A percentile compares a stretch with the other conserved stretches of the same genome.
These are phyloP conservation scores for Inga leiocalycina DNA, from an alignment of 306 rosid species.

Conservation along the genomic window DNA sequence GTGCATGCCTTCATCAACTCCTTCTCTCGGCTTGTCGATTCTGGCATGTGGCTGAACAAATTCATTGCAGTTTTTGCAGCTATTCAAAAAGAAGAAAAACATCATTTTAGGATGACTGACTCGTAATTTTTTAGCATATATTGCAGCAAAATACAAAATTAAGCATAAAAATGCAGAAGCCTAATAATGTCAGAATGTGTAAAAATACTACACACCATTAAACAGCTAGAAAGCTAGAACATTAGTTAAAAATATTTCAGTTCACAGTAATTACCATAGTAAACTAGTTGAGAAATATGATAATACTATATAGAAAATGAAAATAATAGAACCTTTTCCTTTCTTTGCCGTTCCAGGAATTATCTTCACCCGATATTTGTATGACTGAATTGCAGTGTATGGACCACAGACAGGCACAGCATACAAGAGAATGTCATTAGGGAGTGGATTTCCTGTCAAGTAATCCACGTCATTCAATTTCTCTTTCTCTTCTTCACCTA, in stretches of 20 bases:
- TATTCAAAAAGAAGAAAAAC: slow-evolving; percentile 14
- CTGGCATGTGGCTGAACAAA: slow-evolving; percentile 91
- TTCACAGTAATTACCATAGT: background rate
- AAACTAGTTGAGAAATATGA: slow-evolving; percentile 17
- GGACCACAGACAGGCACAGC: slow-evolving; percentile 97
- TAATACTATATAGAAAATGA: slow-evolving; percentile 14
- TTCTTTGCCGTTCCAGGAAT: slow-evolving; percentile 86
- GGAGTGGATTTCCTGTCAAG: slow-evolving; percentile 94
- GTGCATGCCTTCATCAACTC: slow-evolving; percentile 98
- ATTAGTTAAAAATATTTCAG: background rate
- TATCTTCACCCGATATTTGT: slow-evolving; percentile 90
- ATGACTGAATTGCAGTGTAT: slow-evolving; percentile 81
- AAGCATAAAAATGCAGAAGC: slow-evolving; percentile 1
- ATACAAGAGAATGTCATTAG: slow-evolving; percentile 83
- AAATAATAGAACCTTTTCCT: slow-evolving; percentile 75
- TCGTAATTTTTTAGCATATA: slow-evolving; percentile 4
- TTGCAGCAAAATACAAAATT: slow-evolving; percentile 5
- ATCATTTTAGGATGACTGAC: slow-evolving; percentile 13
- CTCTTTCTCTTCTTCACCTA: slow-evolving; percentile 93
- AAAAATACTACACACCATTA: background rate
- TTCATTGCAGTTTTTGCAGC: slow-evolving; percentile 96
- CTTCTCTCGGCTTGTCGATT: slow-evolving; percentile 81
- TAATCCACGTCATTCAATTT: slow-evolving; percentile 89
- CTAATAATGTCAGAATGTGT: background rate
- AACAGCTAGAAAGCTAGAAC: background rate